Evolutionary conservation across 164 flowering plant genomes (phyloP), one percentile per base, ranked within the genome.

Genomic region (Santalum album): DNA sequence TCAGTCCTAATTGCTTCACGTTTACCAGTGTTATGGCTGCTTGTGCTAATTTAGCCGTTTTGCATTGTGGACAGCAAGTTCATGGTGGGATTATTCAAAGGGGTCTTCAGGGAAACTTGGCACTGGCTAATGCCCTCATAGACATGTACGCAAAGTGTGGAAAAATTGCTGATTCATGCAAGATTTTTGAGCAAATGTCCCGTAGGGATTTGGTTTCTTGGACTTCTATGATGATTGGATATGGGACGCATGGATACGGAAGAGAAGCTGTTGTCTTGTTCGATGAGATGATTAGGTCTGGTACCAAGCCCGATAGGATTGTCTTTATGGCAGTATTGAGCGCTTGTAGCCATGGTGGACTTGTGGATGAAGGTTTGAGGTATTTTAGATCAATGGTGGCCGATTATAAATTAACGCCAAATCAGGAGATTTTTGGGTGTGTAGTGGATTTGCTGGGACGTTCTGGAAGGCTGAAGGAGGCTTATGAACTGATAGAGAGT

Each of bases 61-160:
- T 86, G 64, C 69, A 34, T 51, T 78, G 76, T 27, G 92, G 96
- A 29, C 79, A 79, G 57, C 96, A 88, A 59, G 67, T 86, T 68
- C 98, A 86, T 69, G 85, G 75, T 18, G 64, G 64, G 22, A 75
- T 78, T 48, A 18, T 82, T 50, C 64, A 51, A 39, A 72, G 77
- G 58, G 98, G 95, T 27, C 67, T 78, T 39, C 68, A 52, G 19
- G 36, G 61, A 16, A 66, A 80, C 71, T 47, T 77, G 51, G 75
- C 72, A 16, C 59, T 90, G 63, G 60, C 70, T 20, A 91, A 91
- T 70, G 76, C 96, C 32, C 73, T 91, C 16, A 67, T 84, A 44
- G 90, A 91, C 57, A 88, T 91, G 96, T 88, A 91, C 65, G 90
- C 95, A 6, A 87, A 88, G 67, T 81, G 92, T 57, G 98, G 96